Conservation (phyloP, 139 green algal species). For the Pleodorina starrii region DNA sequence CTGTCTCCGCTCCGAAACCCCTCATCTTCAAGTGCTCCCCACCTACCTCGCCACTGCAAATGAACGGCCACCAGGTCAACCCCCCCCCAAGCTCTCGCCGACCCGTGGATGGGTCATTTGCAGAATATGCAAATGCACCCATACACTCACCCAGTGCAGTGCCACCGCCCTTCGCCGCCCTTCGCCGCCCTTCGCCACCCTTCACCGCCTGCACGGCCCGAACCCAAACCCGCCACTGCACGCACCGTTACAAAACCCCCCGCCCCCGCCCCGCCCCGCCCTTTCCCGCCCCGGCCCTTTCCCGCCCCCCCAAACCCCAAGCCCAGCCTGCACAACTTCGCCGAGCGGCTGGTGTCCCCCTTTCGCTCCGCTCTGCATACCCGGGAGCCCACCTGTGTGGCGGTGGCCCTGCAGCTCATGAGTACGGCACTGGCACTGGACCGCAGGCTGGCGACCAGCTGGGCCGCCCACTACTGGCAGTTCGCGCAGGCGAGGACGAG, state of each 20-base stretch:
- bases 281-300: not conserved
- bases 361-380: conserved; percentile 53
- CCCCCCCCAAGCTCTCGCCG: not conserved
- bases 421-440: conserved; percentile 22
- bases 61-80: not conserved
- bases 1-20: not conserved
- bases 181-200: not conserved
- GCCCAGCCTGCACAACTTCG: conserved; percentile 8
- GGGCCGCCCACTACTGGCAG: conserved; percentile 56
- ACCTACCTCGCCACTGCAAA: not conserved
- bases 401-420: conserved; percentile 60
- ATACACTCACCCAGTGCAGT: not conserved
- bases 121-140: not conserved
- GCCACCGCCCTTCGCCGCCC: not conserved
- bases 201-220: no score
- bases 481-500: conserved; percentile 30
- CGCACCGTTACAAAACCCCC: not conserved
- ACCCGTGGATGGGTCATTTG: no score
- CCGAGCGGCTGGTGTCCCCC: conserved; percentile 7
- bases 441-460: conserved; percentile 37
- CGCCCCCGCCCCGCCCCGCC: not conserved
- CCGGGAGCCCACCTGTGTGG: conserved; percentile 57
- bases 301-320: not conserved
- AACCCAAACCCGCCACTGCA: not conserved
- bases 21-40: not conserved